Evolutionary conservation across 2,329 filamentous ascomycete genomes (phyloP).

Genomic region (Drechslerella dactyloides): DNA sequence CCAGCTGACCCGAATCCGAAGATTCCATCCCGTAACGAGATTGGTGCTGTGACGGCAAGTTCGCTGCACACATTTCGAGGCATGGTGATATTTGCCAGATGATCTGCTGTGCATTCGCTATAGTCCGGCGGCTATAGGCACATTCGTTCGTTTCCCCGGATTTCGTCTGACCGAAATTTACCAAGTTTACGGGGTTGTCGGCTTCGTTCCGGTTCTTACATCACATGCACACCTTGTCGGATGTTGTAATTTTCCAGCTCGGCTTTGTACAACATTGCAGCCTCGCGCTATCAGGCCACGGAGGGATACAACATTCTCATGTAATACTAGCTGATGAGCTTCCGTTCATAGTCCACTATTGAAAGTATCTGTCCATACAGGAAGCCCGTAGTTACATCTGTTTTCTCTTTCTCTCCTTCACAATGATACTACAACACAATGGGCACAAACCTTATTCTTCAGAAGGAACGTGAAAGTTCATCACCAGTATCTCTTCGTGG

Average conservation of each 20-base stretch:
- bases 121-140: conserved; percentile 10
- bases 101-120: conserved; percentile 1
- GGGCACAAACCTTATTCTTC: neutral
- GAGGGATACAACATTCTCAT: too few relatives aligned
- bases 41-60: too few relatives aligned
- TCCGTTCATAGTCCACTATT: neutral
- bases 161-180: conserved; percentile 15
- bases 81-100: neutral
- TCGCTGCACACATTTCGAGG: too few relatives aligned
- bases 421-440: conserved; percentile 1
- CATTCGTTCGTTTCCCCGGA: conserved; percentile 32
- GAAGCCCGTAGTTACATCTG: neutral
- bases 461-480: conserved; percentile 22
- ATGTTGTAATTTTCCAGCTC: neutral
- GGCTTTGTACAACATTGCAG: too few relatives aligned
- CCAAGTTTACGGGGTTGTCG: neutral
- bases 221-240: neutral
- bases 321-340: neutral
- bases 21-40: too few relatives aligned
- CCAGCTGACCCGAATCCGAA: too few relatives aligned
- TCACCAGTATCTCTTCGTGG: conserved; percentile 32
- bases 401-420: neutral
- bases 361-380: neutral
- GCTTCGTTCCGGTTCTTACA: neutral
- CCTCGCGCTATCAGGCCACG: too few relatives aligned